phyloP scores from a whole-genome alignment of 164 flowering plant species.

The Stephania cephalantha region DNA sequence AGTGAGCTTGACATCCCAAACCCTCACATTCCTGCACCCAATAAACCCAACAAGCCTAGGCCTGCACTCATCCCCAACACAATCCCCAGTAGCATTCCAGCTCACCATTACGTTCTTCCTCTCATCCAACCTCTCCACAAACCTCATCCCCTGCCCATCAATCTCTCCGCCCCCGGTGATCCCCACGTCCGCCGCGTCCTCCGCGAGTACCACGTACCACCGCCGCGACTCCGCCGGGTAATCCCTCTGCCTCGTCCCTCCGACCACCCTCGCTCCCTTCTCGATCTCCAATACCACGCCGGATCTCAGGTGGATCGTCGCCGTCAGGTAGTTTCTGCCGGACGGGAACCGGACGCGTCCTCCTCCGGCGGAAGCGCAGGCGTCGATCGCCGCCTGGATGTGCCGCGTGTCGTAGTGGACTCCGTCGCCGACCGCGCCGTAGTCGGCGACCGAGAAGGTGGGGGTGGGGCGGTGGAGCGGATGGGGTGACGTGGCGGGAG shows the following conservation, averaged over 20 bases:
- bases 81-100: slow-evolving; percentile 80
- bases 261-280: slow-evolving; percentile 50
- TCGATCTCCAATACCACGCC: slow-evolving; percentile 49
- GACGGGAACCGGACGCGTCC: slow-evolving; percentile 63
- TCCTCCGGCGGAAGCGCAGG: slow-evolving; percentile 38
- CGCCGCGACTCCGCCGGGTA: slow-evolving; percentile 46
- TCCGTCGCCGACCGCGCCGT: slow-evolving; percentile 83
- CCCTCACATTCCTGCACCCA: slow-evolving; percentile 40
- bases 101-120: slow-evolving; percentile 95
- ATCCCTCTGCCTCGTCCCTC: slow-evolving; percentile 51
- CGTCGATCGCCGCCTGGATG: slow-evolving; percentile 81
- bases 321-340: slow-evolving; percentile 58
- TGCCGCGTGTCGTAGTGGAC: slow-evolving; percentile 55
- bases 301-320: slow-evolving; percentile 57
- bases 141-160: slow-evolving; percentile 71
- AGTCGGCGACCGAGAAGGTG: slow-evolving; percentile 62
- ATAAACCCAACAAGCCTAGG: slow-evolving; percentile 83
- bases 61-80: slow-evolving; percentile 86
- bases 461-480: background rate
- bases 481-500: slow-evolving; percentile 25
- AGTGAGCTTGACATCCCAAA: slow-evolving; percentile 44
- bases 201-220: slow-evolving; percentile 89
- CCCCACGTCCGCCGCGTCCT: slow-evolving; percentile 70
- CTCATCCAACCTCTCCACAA: slow-evolving; percentile 50
- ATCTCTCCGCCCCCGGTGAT: slow-evolving; percentile 81